These are phyloP conservation scores for Moricandia arvensis DNA, from an alignment of 345 rosid species.

Conservation along the genomic window DNA sequence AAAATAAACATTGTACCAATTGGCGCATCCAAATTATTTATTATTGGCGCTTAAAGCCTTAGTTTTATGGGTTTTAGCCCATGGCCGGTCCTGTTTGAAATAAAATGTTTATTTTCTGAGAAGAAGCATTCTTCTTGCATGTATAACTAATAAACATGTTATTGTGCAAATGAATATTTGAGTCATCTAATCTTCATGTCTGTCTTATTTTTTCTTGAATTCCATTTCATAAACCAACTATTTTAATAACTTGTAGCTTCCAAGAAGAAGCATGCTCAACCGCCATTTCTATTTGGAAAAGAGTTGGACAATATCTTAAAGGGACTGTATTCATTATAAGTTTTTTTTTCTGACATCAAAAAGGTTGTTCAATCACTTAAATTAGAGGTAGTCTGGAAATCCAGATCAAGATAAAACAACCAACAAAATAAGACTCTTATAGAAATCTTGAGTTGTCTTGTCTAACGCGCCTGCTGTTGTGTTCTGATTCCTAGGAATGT, in stretches of 20 bases:
- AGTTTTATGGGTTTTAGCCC: too few relatives aligned
- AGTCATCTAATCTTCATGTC: slow-evolving; percentile 28
- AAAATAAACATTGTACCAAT: too few relatives aligned
- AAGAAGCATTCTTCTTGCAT: slow-evolving; percentile 17
- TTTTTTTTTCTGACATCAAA: neutral
- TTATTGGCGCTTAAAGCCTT: too few relatives aligned
- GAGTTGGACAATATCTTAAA: neutral
- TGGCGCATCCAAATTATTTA: too few relatives aligned
- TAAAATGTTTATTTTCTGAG: slow-evolving; percentile 1
- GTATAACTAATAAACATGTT: slow-evolving; percentile 9
- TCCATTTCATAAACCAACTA: neutral
- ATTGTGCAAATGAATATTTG: neutral
- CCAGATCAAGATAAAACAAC: too few relatives aligned
- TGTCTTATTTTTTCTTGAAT: neutral
- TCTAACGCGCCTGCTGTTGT: too few relatives aligned
- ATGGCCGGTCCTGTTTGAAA: neutral
- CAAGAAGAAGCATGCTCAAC: neutral
- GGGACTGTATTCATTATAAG: neutral
- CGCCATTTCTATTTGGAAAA: neutral
- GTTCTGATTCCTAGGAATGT: too few relatives aligned
- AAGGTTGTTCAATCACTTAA: too few relatives aligned
- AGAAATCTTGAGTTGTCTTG: too few relatives aligned
- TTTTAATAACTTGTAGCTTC: neutral
- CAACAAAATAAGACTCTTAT: too few relatives aligned
- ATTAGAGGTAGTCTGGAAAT: too few relatives aligned